Evolutionary conservation across 148 eudicot genomes (phyloP), one percentile per base, ranked within the genome.

Genomic region (Rheum nobile): DNA sequence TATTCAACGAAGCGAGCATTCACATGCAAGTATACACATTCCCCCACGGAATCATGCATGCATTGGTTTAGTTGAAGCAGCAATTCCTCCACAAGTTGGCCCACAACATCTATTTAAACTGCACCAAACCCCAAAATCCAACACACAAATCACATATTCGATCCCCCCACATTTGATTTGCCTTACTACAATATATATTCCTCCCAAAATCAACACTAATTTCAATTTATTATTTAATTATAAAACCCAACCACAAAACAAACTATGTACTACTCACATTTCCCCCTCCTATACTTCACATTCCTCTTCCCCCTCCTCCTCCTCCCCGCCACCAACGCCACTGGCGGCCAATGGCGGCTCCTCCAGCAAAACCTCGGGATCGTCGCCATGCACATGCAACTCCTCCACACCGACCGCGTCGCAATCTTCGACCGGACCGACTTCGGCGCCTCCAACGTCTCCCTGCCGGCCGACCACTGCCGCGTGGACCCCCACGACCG

Each of bases 331-430:
- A 7, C 61, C 38, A 31, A 48, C 59, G 75, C 61, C 61, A 67
- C 35, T 26, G 63, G 75, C 39, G 75, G 75, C 10, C 17, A 2
- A 52, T 54, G 76, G 76, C 76, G 21, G 11, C 80, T 88, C 14
- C 82, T 88, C 16, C 86, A 86, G 0, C 41, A 52, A 4, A 80
- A 79, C 71, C 74, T 89, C 17, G 97, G 98, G 28, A 76, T 94
- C 28, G 90, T 95, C 21, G 97, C 98, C 77, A 91, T 91, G 97
- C 98, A 94, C 86, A 89, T 91, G 96, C 98, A 94, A 21, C 93
- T 94, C 39, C 77, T 91, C 2, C 44, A 83, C 82, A 65, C 86
- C 77, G 88, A 86, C 82, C 83, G 82, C 1, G 85, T 91, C n/a
- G 48, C 91, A 0, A 84, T 91, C 19, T 94, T 91, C 67, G 98